These are phyloP conservation scores for Phytophthora pistaciae DNA, from an alignment of 352 stramenopile genomes.

Conservation along the genomic window DNA sequence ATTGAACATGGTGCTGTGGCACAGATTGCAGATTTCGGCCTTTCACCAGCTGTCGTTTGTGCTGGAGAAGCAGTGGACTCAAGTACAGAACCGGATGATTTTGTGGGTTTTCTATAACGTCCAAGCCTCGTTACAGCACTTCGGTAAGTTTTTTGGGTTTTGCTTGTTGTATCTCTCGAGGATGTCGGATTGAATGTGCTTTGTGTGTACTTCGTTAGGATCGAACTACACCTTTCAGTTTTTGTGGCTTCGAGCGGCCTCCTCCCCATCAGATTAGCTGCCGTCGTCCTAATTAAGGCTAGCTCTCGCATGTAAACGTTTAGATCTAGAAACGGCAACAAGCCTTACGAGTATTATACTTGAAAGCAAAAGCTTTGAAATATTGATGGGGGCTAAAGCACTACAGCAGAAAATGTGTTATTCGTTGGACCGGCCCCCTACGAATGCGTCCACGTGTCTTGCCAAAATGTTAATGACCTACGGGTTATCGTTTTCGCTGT, in stretches of 20 bases:
- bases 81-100: constrained; percentile 42
- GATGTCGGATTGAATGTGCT: background rate
- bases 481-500: too few relatives aligned
- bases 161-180: background rate
- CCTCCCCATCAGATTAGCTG: background rate
- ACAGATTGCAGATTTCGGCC: constrained; percentile 30
- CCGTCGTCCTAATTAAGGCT: too few relatives aligned
- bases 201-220: background rate
- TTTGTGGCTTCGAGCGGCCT: background rate
- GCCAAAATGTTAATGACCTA: too few relatives aligned
- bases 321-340: background rate
- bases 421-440: too few relatives aligned
- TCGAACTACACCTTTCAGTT: constrained; percentile 11
- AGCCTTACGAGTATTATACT: too few relatives aligned
- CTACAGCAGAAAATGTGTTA: too few relatives aligned
- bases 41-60: constrained; percentile 50
- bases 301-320: background rate
- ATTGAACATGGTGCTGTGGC: constrained; percentile 24
- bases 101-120: constrained; percentile 48
- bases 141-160: constrained; percentile 12
- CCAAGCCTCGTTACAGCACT: constrained; percentile 35
- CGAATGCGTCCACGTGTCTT: too few relatives aligned
- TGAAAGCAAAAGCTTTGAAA: background rate
- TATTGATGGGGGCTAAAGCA: background rate
- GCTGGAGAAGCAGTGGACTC: constrained; percentile 33